Evolutionary conservation across 192 early-diverging fungal species (phyloP).

Genomic region (Coemansia sp.): DNA sequence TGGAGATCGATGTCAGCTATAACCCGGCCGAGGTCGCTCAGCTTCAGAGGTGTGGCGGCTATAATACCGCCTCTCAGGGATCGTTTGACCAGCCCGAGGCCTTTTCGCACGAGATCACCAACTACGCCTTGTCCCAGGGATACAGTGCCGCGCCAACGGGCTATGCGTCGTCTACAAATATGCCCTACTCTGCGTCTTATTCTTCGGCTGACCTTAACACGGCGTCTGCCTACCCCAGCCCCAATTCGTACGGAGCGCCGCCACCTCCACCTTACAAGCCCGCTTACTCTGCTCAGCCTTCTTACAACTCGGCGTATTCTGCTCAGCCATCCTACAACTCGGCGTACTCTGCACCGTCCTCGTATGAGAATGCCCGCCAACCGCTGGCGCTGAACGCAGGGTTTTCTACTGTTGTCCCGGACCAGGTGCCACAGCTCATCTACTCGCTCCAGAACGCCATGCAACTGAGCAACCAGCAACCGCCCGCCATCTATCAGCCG

Average conservation of each 20-base stretch:
- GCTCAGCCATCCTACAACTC: background rate
- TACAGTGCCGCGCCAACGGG: conserved; percentile 7
- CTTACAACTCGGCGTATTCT: background rate
- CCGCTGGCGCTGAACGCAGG: conserved; percentile 4
- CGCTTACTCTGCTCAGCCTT: background rate
- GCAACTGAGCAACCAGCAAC: conserved; percentile 5
- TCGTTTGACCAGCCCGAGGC: conserved; percentile 31
- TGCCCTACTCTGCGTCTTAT: background rate
- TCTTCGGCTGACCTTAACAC: background rate
- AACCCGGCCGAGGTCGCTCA: conserved; percentile 22
- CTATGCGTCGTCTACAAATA: background rate
- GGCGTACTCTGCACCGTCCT: background rate
- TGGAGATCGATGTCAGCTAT: conserved; percentile 29
- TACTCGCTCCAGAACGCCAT: conserved; percentile 33
- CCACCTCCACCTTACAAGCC: background rate
- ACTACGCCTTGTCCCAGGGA: conserved; percentile 33
- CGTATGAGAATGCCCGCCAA: background rate
- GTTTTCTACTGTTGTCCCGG: conserved; percentile 26
- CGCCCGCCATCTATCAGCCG: background rate
- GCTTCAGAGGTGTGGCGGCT: conserved; percentile 12
- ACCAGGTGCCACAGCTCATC: conserved; percentile 39
- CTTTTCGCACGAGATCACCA: conserved; percentile 36
- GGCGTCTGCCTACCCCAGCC: background rate
- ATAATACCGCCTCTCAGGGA: background rate
- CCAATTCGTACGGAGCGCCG: background rate